Evolutionary conservation across 2,329 filamentous ascomycete species (phyloP).

Genomic region (Parastagonospora nodorum): DNA sequence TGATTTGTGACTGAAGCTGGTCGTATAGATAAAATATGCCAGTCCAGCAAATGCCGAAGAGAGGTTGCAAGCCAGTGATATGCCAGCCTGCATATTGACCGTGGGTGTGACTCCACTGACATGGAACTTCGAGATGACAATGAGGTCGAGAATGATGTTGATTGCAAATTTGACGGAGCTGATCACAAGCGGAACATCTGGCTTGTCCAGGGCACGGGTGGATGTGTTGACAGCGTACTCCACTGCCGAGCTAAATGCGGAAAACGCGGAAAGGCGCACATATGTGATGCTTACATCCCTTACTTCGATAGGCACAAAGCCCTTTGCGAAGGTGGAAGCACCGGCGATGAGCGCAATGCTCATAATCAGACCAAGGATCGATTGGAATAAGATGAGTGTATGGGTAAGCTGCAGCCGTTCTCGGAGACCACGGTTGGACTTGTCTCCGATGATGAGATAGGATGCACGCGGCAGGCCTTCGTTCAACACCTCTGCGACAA

Average conservation of each 20-base stretch:
- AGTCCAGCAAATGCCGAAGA: conserved; percentile 54
- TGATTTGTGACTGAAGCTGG: conserved; percentile 41
- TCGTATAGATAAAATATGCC: conserved; percentile 60
- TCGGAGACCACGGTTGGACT: conserved; percentile 55
- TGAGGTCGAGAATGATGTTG: conserved; percentile 70
- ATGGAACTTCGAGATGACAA: conserved; percentile 70
- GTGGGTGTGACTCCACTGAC: conserved; percentile 60
- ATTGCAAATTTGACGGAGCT: conserved; percentile 66
- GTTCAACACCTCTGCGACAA: conserved; percentile 71
- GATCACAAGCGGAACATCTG: conserved; percentile 71
- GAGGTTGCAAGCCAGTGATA: conserved; percentile 62
- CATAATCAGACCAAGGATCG: conserved; percentile 62
- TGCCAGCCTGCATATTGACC: conserved; percentile 67
- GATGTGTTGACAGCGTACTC: conserved; percentile 66
- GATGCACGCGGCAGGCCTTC: conserved; percentile 72
- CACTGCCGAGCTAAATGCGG: conserved; percentile 64
- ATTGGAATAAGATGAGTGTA: conserved; percentile 62
- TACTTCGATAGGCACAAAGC: conserved; percentile 67
- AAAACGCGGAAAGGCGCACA: conserved; percentile 68
- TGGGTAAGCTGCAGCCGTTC: conserved; percentile 65
- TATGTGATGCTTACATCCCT: conserved; percentile 64
- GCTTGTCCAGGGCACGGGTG: conserved; percentile 69
- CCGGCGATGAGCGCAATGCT: conserved; percentile 63
- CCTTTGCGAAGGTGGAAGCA: conserved; percentile 60
- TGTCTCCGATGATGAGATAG: conserved; percentile 72